Evolutionary conservation across 176 grass and related monocot genomes (phyloP).

Genomic region (Oryza glaberrima): DNA sequence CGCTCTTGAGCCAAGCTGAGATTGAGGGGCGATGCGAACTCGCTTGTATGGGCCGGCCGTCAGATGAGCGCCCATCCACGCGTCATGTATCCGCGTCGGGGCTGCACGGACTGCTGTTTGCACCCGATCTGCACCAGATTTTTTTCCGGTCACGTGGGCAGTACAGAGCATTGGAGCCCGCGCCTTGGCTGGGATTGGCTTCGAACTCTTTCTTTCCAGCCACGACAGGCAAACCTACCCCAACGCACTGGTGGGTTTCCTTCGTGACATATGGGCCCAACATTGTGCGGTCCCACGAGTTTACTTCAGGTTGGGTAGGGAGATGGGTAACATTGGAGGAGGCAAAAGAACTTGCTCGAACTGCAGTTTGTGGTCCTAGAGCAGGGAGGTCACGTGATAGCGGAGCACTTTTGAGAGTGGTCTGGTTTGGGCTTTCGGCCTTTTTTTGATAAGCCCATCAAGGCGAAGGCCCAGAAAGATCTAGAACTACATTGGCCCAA

Average conservation of each 20-base stretch:
- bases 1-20: too few relatives aligned
- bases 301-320: not conserved
- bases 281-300: not conserved
- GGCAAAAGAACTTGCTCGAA: not conserved
- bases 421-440: not conserved
- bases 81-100: too few relatives aligned
- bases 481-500: not conserved
- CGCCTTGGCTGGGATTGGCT: not conserved
- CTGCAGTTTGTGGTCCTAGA: not conserved
- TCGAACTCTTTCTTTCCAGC: slow-evolving; percentile 20
- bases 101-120: too few relatives aligned
- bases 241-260: not conserved
- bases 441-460: not conserved
- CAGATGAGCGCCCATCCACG: too few relatives aligned
- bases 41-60: too few relatives aligned
- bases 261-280: not conserved
- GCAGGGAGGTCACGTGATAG: not conserved
- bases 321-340: not conserved
- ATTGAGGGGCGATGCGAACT: too few relatives aligned
- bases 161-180: not conserved
- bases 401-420: not conserved
- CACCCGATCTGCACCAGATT: too few relatives aligned
- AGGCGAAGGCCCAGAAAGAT: not conserved
- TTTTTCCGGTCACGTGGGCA: not conserved
- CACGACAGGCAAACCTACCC: not conserved